Base-by-base conservation (phyloP, 306 rosid species). In the Castanea crenata region DNA sequence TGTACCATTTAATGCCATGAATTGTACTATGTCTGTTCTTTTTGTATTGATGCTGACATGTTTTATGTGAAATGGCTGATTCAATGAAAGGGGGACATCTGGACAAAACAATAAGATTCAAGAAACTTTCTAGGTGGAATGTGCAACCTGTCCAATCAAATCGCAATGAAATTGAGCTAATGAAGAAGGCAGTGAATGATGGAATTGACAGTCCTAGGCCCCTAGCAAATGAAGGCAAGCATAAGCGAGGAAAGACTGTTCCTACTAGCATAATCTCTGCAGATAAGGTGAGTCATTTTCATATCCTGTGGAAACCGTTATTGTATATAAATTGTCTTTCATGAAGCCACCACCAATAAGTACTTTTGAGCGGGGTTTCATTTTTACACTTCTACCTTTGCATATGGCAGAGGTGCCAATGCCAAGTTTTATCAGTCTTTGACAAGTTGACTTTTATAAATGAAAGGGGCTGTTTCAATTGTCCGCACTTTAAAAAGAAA, bases 71-170 rank as follows among this genome's bases (percentile, higher is more conserved):
- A 16, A 55, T 51, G 74, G 87, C 79, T 76, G 85, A 79, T 87
- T 83, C 76, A 82, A 76, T 79, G 59, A 88, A 87, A 81, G 82
- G 52, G 44, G 86, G 87, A 68, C 76, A 76, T 82, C 82, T 75
- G 74, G 91, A 83, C 75, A 88, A 84, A 77, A 74, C 82, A 69
- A 78, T 64, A 51, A 91, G 88, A 87, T 80, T 76, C 74, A 85
- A 87, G 80, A 96, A 80, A 85, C 89, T 84, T 61, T 90, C 98
- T 93, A 87, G 96, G n/a, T 91, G 92, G 94, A 93, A 82, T 86
- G 76, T 87, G 32, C 78, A 85, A 54, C 88, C 89, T 78, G 84
- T 84, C 78, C 91, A 79, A 41, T 85, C 85, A 58, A 76, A 54
- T 69, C 23, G 73, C 34, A 80, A 83, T 79, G 87, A 76, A 78